Evolutionary conservation across 768 basidiomycete species (phyloP).

Genomic region (Gautieria morchelliformis): DNA sequence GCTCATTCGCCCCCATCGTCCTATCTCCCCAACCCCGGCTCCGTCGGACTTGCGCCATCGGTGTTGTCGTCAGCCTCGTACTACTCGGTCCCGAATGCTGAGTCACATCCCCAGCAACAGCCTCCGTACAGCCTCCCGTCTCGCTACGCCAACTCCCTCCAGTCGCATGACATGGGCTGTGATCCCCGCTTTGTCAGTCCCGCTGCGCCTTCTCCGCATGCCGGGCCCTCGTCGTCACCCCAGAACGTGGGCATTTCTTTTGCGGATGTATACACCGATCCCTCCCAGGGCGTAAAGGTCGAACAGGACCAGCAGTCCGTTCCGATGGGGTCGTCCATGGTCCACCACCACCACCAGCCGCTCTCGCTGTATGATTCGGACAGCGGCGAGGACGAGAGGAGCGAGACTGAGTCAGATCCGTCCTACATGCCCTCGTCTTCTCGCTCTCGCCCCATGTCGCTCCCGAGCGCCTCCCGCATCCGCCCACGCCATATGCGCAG

Average conservation of each 20-base stretch:
- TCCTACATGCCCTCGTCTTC: conserved; percentile 1
- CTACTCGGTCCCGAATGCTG: neutral
- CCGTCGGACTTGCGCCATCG: neutral
- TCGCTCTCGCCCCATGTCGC: neutral
- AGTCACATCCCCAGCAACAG: neutral
- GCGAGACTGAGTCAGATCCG: neutral
- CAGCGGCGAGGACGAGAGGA: conserved; percentile 2
- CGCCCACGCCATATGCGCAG: neutral
- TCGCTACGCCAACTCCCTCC: neutral
- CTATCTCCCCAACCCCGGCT: neutral
- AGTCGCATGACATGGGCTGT: neutral
- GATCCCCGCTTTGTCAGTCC: neutral
- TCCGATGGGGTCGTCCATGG: neutral
- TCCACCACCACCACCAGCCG: neutral
- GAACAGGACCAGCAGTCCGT: neutral
- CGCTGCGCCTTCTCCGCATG: neutral
- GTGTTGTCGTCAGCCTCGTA: neutral
- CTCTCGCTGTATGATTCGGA: neutral
- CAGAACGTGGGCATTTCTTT: neutral
- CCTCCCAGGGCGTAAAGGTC: neutral
- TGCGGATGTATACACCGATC: neutral
- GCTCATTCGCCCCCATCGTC: neutral
- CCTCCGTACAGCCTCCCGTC: neutral
- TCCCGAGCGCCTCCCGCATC: neutral
- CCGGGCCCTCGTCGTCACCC: neutral